Base-by-base conservation (phyloP, 345 rosid genomes). In the Mallotus nudiflorus region DNA sequence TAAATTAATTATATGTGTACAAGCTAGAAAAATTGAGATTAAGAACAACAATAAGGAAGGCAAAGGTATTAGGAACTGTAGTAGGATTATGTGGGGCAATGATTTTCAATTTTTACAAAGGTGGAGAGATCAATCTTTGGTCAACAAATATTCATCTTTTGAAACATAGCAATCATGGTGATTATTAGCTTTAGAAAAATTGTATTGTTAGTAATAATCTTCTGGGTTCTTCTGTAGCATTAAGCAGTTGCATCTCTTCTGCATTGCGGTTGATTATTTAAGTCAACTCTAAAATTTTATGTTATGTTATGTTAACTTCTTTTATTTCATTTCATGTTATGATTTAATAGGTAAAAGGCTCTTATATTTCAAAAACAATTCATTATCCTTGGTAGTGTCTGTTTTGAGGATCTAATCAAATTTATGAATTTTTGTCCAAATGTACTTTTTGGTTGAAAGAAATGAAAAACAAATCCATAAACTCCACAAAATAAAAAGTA, bases 51-150 rank as follows among this genome's bases (percentile, higher is more conserved):
- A 25, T 27, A 9, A 73, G 73, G 45, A 62, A 61, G 40, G 73
- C 73, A 20, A 74, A 74, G 56, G 39, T 49, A 22, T 12, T 69
- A 11, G 78, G 78, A 19, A 68, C 64, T 13, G 16, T 55, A 68
- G 27, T 54, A 29, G 67, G 78, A 44, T 68, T 68, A 31, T 50
- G 64, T 25, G 78, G 78, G 2, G 78, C 78, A 1, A 74, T 74
- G 78, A 18, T 68, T 31, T 42, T 74, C 1, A 68, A 69, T 3
- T 74, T 68, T n/a, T 74, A 68, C 64, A 68, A 68, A 24, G 78
- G 78, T 5, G 27, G 18, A 1, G 62, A 61, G 18, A 33, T 74
- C 6, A 50, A 45, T 2, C 25, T 74, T 4, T 68, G 73, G 78
- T 53, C 67, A 19, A 74, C 73, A 40, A 54, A 68, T 45, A 11